Conservation (phyloP, 805 yeast species). For the Yarrowia osloensis region DNA sequence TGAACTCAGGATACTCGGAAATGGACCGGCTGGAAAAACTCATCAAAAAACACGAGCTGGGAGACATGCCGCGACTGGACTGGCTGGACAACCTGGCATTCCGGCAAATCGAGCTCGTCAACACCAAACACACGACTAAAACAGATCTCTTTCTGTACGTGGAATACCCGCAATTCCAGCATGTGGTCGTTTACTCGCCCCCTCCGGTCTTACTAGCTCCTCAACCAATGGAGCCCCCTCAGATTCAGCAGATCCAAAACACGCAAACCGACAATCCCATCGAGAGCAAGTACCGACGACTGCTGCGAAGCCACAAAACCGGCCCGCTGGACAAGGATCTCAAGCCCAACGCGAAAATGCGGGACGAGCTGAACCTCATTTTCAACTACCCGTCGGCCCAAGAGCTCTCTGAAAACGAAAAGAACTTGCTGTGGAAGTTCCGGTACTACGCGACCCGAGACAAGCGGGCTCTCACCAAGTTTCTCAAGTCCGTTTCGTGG, state of each 20-base stretch:
- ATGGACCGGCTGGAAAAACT: slow-evolving; percentile 55
- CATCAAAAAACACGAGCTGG: slow-evolving; percentile 65
- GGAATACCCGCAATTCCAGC: slow-evolving; percentile 64
- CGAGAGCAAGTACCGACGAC: slow-evolving; percentile 79
- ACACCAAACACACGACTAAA: slow-evolving; percentile 24
- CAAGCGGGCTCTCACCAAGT: slow-evolving; percentile 71
- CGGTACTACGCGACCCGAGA: slow-evolving; percentile 76
- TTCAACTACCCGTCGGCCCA: slow-evolving; percentile 81
- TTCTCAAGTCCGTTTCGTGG: slow-evolving; percentile 86
- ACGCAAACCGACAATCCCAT: slow-evolving; percentile 64
- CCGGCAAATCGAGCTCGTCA: slow-evolving; percentile 52
- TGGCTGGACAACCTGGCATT: slow-evolving; percentile 78
- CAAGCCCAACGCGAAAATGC: slow-evolving; percentile 80
- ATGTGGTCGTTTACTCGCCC: slow-evolving; percentile 17
- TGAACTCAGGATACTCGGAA: slow-evolving; percentile 36
- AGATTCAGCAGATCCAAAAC: slow-evolving; percentile 22
- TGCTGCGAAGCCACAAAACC: slow-evolving; percentile 80
- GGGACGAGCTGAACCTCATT: slow-evolving; percentile 71
- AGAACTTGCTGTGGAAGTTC: slow-evolving; percentile 87
- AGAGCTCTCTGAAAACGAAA: slow-evolving; percentile 76
- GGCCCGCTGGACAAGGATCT: slow-evolving; percentile 77
- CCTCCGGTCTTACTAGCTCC: slow-evolving; percentile 11
- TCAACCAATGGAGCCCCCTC: slow-evolving; percentile 47
- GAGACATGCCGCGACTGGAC: slow-evolving; percentile 58
- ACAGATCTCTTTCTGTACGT: slow-evolving; percentile 48